A percentile compares a stretch with the other conserved stretches of the same genome.
These are phyloP conservation scores for Neopestalotiopsis rosae DNA, from an alignment of 2,329 filamentous ascomycete genomes.

Conservation along the genomic window DNA sequence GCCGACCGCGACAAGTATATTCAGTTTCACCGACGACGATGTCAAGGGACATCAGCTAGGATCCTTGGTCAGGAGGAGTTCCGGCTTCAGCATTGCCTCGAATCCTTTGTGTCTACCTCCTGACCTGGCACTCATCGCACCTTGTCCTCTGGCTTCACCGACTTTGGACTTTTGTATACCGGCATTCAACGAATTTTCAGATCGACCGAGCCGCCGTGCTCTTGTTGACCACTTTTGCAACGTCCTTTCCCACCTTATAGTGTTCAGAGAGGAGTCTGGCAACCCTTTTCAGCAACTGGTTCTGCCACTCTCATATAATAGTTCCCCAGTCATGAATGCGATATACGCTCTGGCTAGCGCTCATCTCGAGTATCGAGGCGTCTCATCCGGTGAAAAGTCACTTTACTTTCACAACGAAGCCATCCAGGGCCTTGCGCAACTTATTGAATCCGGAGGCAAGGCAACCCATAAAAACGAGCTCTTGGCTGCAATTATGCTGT, in stretches of 20 bases:
- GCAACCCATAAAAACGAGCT: conserved; percentile 59
- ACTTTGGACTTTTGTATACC: conserved; percentile 58
- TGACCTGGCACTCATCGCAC: conserved; percentile 47
- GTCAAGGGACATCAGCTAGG: conserved; percentile 23
- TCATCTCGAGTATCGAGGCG: conserved; percentile 73
- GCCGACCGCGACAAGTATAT: conserved; percentile 24
- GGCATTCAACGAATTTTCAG: conserved; percentile 62
- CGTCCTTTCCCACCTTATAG: conserved; percentile 68
- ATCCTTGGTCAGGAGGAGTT: conserved; percentile 28
- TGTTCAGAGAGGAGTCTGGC: conserved; percentile 65
- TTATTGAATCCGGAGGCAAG: conserved; percentile 59
- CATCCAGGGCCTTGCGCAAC: conserved; percentile 59
- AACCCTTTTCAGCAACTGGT: conserved; percentile 69
- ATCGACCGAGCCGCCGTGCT: conserved; percentile 56
- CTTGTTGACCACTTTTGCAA: conserved; percentile 69
- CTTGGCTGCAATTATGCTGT: conserved; percentile 64
- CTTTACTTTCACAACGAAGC: conserved; percentile 65
- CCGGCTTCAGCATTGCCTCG: conserved; percentile 24
- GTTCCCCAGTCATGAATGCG: conserved; percentile 74
- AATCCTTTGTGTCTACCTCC: conserved; percentile 36
- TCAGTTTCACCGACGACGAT: conserved; percentile 32
- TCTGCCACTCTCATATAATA: conserved; percentile 61
- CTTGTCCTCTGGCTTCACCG: conserved; percentile 43
- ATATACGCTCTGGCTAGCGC: conserved; percentile 85
- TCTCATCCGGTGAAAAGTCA: conserved; percentile 59